Evolutionary conservation across 495 filamentous ascomycete genomes (phyloP), one percentile per base, ranked within the genome.

Genomic region (Clavariopsis aquatica): DNA sequence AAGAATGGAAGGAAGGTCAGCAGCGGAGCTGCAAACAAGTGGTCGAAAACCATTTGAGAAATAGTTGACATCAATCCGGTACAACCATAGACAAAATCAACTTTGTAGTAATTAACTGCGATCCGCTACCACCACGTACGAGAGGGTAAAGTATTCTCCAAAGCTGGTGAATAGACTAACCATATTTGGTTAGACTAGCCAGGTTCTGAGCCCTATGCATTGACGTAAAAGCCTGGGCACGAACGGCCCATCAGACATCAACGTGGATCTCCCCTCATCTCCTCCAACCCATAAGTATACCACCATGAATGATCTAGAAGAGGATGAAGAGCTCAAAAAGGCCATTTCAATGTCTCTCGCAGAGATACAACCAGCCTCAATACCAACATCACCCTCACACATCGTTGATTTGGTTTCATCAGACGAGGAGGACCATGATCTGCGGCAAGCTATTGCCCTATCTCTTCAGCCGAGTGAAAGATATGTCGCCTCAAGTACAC

Each of bases 331-430:
- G 23, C 65, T 74, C 22, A 62, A 71, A 45, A 38, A n/a, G 8
- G 74, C 74, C 10, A 71, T 76, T 57, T 72, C 69, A n/a, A 22
- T 76, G 29, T 76, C 74, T 49, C 58, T 67, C 4, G 46, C 63
- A 45, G 53, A 49, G 22, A 19, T 26, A 24, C 46, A 55, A 46
- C 26, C 45, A 9, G 17, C 31, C 23, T 1, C 53, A 15, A n/a
- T 29, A 23, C n/a, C 47, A 12, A 49, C 36, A 28, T 31, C 62
- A 23, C 31, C 23, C 23, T 17, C 34, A 19, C 22, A 49, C 23
- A 29, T 49, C 22, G 24, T 31, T 36, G 49, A 31, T 22, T 15
- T 52, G 8, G 38, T 41, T 17, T 15, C 17, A 13, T 19, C 34
- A 9, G 58, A 65, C 12, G 66, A 69, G 15, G 62, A 69, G 3